Conservation (phyloP, 2,329 filamentous ascomycete species). For the Paraphoma sp. region DNA sequence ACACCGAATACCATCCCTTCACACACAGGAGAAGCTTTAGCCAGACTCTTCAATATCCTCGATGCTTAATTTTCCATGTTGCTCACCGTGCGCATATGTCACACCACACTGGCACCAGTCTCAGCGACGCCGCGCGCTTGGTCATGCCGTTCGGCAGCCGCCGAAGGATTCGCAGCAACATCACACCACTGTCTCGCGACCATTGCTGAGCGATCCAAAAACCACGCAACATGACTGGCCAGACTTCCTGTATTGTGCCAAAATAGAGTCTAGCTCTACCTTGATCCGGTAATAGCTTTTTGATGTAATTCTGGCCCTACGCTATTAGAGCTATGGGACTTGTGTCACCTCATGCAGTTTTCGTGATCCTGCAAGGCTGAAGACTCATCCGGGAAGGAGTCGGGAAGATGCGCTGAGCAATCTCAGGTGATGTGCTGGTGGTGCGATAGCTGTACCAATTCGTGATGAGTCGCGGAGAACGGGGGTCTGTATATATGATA, state of each 20-base stretch:
- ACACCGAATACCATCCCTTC: too few relatives aligned
- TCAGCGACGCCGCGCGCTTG: background rate
- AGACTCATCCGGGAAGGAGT: slow-evolving; percentile 1
- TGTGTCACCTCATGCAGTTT: background rate
- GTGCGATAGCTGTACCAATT: slow-evolving; percentile 7
- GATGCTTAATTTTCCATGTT: background rate
- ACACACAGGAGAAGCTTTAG: too few relatives aligned
- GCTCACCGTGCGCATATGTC: background rate
- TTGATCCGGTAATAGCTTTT: background rate
- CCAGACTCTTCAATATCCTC: background rate
- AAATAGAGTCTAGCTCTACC: background rate
- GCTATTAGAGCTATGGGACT: too few relatives aligned
- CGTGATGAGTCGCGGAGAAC: background rate
- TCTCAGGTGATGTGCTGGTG: slow-evolving; percentile 29
- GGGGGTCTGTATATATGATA: background rate
- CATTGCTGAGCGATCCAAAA: background rate
- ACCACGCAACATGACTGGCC: background rate
- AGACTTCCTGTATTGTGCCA: background rate
- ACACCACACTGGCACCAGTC: background rate
- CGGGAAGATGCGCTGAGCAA: background rate
- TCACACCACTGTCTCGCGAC: slow-evolving; percentile 37
- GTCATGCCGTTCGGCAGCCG: slow-evolving; percentile 15
- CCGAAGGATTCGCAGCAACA: slow-evolving; percentile 18
- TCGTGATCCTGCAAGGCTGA: slow-evolving; percentile 11
- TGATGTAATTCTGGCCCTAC: background rate